Conservation (phyloP, 768 basidiomycete species). For the Inosperma sp. region DNA sequence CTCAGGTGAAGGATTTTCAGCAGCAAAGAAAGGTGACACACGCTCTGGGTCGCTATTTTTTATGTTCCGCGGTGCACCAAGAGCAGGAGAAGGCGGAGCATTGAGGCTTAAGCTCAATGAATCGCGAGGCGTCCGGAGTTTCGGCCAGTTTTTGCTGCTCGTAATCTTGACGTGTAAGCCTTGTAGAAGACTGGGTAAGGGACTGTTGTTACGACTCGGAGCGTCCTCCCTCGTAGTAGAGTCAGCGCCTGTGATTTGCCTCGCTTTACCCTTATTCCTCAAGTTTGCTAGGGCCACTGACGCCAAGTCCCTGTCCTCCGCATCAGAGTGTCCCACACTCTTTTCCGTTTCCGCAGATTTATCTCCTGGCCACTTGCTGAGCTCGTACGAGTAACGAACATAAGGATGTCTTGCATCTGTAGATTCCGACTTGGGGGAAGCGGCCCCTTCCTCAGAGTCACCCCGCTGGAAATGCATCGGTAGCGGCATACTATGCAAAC, state of each 20-base stretch:
- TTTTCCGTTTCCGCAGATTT: constrained; percentile 6
- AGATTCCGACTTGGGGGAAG: constrained; percentile 11
- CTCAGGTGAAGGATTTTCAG: constrained; percentile 5
- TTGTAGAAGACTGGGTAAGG: constrained; percentile 32
- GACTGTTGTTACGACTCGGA: not conserved
- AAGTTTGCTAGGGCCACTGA: constrained; percentile 20
- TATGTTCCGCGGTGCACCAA: not conserved
- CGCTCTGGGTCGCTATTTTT: constrained; percentile 4
- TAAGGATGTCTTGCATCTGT: constrained; percentile 4
- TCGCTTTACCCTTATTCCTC: constrained; percentile 36
- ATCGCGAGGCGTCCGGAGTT: not conserved
- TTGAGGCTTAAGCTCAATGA: constrained; percentile 4
- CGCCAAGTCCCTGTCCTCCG: constrained; percentile 15
- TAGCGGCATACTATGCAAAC: constrained; percentile 23
- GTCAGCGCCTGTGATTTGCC: constrained; percentile 26
- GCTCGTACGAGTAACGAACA: not conserved
- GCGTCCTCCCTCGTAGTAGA: not conserved
- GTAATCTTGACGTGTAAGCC: constrained; percentile 27
- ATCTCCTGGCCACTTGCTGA: constrained; percentile 1
- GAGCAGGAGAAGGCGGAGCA: constrained; percentile 11
- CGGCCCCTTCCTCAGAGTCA: constrained; percentile 22
- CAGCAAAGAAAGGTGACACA: constrained; percentile 9
- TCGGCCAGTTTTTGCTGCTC: constrained; percentile 12
- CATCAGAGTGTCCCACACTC: not conserved
- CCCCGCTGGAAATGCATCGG: constrained; percentile 44